These are phyloP conservation scores for Calonectria crousiana DNA, from an alignment of 2,329 filamentous ascomycete species.

Conservation along the genomic window DNA sequence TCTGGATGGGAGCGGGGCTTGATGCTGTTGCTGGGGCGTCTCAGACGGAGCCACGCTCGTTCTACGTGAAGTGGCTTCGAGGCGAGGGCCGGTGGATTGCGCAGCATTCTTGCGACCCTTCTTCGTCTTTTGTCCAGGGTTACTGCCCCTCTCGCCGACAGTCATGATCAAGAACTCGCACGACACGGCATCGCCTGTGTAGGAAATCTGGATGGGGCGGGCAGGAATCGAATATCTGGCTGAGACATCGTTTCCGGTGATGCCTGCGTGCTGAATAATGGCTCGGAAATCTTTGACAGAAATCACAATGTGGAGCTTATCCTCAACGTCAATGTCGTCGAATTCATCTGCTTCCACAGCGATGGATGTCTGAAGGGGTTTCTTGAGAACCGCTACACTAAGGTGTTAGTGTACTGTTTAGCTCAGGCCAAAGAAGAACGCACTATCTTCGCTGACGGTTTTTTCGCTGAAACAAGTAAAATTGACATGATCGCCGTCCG, in stretches of 20 bases:
- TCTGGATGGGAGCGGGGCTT: constrained; percentile 41
- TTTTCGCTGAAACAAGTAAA: constrained; percentile 89
- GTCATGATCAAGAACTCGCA: constrained; percentile 89
- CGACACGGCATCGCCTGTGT: constrained; percentile 74
- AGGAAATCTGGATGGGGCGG: constrained; percentile 79
- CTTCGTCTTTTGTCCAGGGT: constrained; percentile 61
- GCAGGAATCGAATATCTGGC: constrained; percentile 79
- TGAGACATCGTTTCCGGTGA: constrained; percentile 73
- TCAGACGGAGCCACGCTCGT: constrained; percentile 55
- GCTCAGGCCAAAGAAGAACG: constrained; percentile 18
- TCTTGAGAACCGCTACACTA: constrained; percentile 76
- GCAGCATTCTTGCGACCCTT: constrained; percentile 57
- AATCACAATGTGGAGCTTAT: constrained; percentile 82
- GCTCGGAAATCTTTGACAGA: constrained; percentile 87
- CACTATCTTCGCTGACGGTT: constrained; percentile 71
- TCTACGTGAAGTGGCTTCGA: constrained; percentile 63
- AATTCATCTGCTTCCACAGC: constrained; percentile 83
- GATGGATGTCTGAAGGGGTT: constrained; percentile 84
- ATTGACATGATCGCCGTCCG: constrained; percentile 78
- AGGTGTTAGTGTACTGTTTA: constrained; percentile 27
- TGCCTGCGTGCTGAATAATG: constrained; percentile 81
- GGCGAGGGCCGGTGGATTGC: constrained; percentile 51
- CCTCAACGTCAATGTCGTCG: constrained; percentile 78
- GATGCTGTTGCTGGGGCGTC: constrained; percentile 37
- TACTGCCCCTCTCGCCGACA: constrained; percentile 73